A percentile compares a stretch with the other conserved stretches of the same genome.
phyloP scores from a whole-genome alignment of 73 alveolate species.

The Paramecium biaurelia region DNA sequence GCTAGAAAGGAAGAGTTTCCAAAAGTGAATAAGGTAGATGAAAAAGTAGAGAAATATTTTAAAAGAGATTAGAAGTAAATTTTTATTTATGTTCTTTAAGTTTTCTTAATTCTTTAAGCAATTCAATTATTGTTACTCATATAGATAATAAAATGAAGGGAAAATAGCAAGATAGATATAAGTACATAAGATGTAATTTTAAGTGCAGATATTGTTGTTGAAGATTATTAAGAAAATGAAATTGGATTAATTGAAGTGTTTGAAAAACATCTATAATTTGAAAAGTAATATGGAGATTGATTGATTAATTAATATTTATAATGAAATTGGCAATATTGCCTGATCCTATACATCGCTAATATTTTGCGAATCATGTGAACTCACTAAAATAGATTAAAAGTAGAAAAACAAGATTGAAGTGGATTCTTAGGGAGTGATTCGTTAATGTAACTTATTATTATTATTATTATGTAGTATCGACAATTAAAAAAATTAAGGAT shows the following conservation, averaged over 20 bases:
- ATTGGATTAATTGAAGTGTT: slow-evolving; percentile 24
- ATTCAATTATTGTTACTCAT: not conserved
- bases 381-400: not conserved
- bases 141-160: not conserved
- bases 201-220: not conserved
- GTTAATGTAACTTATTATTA: not conserved
- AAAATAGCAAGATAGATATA: not conserved
- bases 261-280: slow-evolving; percentile 48
- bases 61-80: not conserved
- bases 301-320: not conserved
- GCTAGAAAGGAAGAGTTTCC: not conserved
- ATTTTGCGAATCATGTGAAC: not conserved
- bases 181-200: not conserved
- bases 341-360: not conserved
- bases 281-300: slow-evolving; percentile 25
- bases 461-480: not conserved
- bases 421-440: not conserved
- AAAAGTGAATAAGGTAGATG: not conserved
- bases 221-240: slow-evolving; percentile 12
- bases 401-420: not conserved
- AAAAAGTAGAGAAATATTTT: not conserved
- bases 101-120: not conserved
- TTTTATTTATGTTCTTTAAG: not conserved
- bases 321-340: slow-evolving; percentile 14
- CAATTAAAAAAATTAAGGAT: not conserved